phyloP scores from a whole-genome alignment of 805 yeast species.

The Candida easanensis region DNA sequence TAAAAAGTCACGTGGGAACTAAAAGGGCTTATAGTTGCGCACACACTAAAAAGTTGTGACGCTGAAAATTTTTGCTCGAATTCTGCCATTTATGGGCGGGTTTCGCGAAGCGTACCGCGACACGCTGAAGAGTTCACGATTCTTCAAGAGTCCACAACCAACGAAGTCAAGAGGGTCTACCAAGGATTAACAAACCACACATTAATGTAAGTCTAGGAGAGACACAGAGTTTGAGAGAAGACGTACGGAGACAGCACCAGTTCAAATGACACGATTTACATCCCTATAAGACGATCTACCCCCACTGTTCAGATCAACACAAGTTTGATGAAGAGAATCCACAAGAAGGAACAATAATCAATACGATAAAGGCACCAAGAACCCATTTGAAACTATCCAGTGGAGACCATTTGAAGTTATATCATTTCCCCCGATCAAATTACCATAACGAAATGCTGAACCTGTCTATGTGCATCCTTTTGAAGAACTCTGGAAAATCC shows the following conservation, averaged over 20 bases:
- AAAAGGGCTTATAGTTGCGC: constrained; percentile 8
- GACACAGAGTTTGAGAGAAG: background rate
- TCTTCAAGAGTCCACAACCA: constrained; percentile 9
- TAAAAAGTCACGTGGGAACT: constrained; percentile 4
- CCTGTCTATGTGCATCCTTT: background rate
- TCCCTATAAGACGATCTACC: background rate
- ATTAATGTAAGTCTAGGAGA: constrained; percentile 25
- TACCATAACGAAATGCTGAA: background rate
- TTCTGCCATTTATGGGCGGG: constrained; percentile 10
- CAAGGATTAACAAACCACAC: constrained; percentile 19
- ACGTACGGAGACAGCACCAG: background rate
- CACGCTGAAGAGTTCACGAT: constrained; percentile 10
- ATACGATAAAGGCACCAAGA: too few species aligned
- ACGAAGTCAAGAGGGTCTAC: constrained; percentile 1
- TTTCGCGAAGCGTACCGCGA: constrained; percentile 3
- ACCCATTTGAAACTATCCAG: too few species aligned
- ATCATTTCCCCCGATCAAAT: too few species aligned
- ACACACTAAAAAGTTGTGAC: constrained; percentile 15
- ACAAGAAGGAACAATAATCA: too few species aligned
- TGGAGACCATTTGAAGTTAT: background rate
- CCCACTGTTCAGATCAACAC: too few species aligned
- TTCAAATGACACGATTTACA: background rate
- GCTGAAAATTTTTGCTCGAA: constrained; percentile 17
- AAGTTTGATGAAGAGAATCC: too few species aligned
- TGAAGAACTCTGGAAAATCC: background rate